These are phyloP conservation scores for Orbilia quercus DNA, from an alignment of 2,329 filamentous ascomycete genomes.

Conservation along the genomic window DNA sequence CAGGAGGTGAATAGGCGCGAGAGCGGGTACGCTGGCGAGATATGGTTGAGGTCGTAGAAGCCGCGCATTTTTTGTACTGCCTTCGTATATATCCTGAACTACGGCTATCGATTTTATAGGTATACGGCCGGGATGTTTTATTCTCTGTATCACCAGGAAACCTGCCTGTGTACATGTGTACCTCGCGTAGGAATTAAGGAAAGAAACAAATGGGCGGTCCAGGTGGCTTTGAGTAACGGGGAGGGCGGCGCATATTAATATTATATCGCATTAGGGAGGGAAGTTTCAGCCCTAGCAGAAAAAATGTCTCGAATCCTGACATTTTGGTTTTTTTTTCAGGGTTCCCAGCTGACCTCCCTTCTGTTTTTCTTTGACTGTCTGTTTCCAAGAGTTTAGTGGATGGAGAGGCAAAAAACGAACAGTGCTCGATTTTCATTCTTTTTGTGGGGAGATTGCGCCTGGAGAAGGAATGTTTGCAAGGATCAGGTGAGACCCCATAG, in stretches of 20 bases:
- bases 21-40: slow-evolving; percentile 64
- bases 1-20: slow-evolving; percentile 80
- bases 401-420: no score
- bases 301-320: no score
- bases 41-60: slow-evolving; percentile 50
- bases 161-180: slow-evolving; percentile 17
- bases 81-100: background rate
- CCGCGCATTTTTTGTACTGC: slow-evolving; percentile 13
- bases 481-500: slow-evolving; percentile 30
- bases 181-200: background rate
- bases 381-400: background rate
- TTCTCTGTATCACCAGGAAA: no score
- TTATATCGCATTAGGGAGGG: background rate
- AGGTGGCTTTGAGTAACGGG: background rate
- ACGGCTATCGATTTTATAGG: background rate
- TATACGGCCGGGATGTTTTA: no score
- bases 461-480: slow-evolving; percentile 34
- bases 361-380: slow-evolving; percentile 8
- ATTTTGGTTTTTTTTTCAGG: slow-evolving; percentile 6
- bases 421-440: background rate
- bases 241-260: slow-evolving; percentile 40
- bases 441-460: slow-evolving; percentile 43
- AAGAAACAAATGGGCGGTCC: slow-evolving; percentile 10
- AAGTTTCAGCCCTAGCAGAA: slow-evolving; percentile 27
- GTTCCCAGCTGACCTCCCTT: slow-evolving; percentile 5